These are phyloP conservation scores for Schizonepeta tenuifolia DNA, from an alignment of 257 asterid species.

Conservation along the genomic window DNA sequence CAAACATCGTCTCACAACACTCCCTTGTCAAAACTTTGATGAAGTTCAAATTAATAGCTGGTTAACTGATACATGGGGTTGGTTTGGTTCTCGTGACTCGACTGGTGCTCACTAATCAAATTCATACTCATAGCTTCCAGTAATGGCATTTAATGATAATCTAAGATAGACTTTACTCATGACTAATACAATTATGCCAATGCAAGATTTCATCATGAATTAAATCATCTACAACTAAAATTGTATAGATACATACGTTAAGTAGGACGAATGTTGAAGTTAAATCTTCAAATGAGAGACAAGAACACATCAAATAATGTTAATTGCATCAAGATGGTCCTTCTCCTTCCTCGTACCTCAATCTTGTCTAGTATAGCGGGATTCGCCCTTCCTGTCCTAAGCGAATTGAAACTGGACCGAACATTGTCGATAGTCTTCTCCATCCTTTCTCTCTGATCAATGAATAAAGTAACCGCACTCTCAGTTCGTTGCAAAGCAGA, in stretches of 20 bases:
- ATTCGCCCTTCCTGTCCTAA: constrained; percentile 91
- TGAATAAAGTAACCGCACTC: not conserved
- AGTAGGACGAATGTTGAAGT: not conserved
- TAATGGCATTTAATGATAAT: not conserved
- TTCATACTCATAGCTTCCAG: not conserved
- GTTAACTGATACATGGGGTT: not conserved
- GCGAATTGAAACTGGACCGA: constrained; percentile 73
- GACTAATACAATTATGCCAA: not conserved
- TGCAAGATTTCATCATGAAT: not conserved
- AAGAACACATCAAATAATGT: not conserved
- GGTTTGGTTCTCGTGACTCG: not conserved
- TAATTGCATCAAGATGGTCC: not conserved
- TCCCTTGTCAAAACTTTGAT: constrained; percentile 1
- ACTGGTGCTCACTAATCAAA: not conserved
- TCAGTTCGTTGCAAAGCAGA: not conserved
- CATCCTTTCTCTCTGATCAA: constrained; percentile 83
- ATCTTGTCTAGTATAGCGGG: constrained; percentile 91
- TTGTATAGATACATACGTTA: not conserved
- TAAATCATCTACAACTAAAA: not conserved
- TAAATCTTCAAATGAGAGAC: not conserved
- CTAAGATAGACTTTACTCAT: constrained; percentile 6
- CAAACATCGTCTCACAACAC: not conserved
- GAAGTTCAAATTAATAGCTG: not conserved
- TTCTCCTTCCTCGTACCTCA: constrained; percentile 53
- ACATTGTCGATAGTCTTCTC: constrained; percentile 81